Conservation (phyloP, 23 red algal genomes). For the Pyropia yezoensis region DNA sequence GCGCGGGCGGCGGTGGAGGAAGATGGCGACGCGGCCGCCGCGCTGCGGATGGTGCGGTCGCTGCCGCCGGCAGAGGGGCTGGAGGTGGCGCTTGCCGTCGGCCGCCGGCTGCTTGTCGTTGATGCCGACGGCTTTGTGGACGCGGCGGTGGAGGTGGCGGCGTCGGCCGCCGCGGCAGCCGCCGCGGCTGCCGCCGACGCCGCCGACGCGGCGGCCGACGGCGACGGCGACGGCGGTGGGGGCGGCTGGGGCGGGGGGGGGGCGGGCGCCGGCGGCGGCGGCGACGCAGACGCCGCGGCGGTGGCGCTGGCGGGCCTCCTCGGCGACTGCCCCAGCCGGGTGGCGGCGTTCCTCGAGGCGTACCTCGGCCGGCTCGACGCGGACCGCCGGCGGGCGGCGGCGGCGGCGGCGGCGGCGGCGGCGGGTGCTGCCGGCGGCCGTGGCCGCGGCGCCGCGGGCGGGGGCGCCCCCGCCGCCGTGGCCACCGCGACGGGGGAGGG, state of each 20-base stretch:
- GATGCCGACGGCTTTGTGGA: slow-evolving; percentile 19
- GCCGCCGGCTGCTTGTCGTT: slow-evolving; percentile 18
- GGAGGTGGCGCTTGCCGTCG: slow-evolving; percentile 35
- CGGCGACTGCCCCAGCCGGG: too few species aligned
- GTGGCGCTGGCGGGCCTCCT: too few species aligned
- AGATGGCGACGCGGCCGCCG: slow-evolving; percentile 21
- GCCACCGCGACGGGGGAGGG: too few species aligned
- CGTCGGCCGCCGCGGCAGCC: neutral
- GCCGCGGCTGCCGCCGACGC: slow-evolving; percentile 1
- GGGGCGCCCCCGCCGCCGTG: too few species aligned
- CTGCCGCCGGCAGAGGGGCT: slow-evolving; percentile 31
- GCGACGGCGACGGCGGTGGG: slow-evolving; percentile 25
- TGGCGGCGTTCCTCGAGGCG: too few species aligned
- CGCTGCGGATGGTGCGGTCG: slow-evolving; percentile 30
- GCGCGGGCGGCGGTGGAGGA: slow-evolving; percentile 45
- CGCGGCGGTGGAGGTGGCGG: slow-evolving; percentile 3
- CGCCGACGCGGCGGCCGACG: slow-evolving; percentile 27
- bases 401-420: too few species aligned
- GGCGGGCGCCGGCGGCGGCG: too few species aligned
- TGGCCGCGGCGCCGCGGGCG: too few species aligned
- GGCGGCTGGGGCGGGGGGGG: slow-evolving; percentile 20
- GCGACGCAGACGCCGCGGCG: too few species aligned
- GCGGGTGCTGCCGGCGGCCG: too few species aligned
- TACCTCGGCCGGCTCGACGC: too few species aligned
- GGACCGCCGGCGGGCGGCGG: too few species aligned